A percentile compares a stretch with the other conserved stretches of the same genome.
phyloP scores from a whole-genome alignment of 129 eudicot species.

The Helichrysum umbraculigerum region DNA sequence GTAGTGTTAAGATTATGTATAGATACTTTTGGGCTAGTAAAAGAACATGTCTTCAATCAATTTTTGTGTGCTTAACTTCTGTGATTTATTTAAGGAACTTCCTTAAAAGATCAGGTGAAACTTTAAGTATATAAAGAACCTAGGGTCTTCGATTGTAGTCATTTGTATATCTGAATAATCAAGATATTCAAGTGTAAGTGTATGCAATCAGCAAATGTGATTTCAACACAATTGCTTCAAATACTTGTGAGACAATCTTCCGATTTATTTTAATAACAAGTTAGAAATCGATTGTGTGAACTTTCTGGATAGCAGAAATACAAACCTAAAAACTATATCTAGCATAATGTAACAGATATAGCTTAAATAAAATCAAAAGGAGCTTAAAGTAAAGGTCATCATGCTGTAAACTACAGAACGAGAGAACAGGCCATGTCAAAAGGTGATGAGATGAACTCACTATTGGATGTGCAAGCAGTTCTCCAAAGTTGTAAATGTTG shows the following conservation, averaged over 20 bases:
- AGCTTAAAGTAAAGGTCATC: not conserved
- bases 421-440: conserved; percentile 2
- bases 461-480: conserved; percentile 92
- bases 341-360: not conserved
- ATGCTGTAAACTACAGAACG: not conserved
- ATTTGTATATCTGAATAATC: not conserved
- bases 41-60: not conserved
- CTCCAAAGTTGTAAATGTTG: conserved; percentile 96
- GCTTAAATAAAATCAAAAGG: not conserved
- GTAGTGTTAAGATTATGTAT: not conserved
- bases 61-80: not conserved
- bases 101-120: not conserved
- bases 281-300: not conserved
- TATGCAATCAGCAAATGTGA: not conserved
- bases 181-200: not conserved
- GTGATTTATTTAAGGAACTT: not conserved
- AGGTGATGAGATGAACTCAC: conserved; percentile 51
- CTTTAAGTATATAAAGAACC: not conserved
- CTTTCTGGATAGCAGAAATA: not conserved
- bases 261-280: not conserved
- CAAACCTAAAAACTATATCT: not conserved
- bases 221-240: not conserved
- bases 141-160: not conserved
- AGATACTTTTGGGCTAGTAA: not conserved
- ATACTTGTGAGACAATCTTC: not conserved